A percentile compares a stretch with the other conserved stretches of the same genome.
These are phyloP conservation scores for Hibiscus mutabilis DNA, from an alignment of 345 rosid species.

Conservation along the genomic window DNA sequence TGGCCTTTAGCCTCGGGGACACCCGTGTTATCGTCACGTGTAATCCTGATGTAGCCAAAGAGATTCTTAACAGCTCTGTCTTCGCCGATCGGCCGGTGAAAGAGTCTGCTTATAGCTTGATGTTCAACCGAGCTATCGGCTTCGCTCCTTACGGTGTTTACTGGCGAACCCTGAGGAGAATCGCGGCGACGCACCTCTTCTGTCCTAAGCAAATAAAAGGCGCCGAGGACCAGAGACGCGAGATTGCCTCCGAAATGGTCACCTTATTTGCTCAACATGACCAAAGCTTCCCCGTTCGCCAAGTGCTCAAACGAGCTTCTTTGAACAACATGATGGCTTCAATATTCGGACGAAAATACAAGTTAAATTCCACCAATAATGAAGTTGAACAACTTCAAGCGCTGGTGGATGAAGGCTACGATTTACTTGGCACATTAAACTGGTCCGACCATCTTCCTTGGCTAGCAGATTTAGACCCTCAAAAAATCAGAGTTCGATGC, in stretches of 20 bases:
- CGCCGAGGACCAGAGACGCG: constrained; percentile 35
- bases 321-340: constrained; percentile 74
- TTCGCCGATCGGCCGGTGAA: constrained; percentile 72
- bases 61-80: constrained; percentile 53
- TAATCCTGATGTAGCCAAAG: constrained; percentile 60
- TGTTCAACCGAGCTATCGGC: constrained; percentile 75
- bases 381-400: constrained; percentile 39
- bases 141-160: constrained; percentile 71
- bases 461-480: constrained; percentile 60
- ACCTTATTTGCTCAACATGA: constrained; percentile 12
- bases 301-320: constrained; percentile 55
- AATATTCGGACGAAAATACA: constrained; percentile 54
- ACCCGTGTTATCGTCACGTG: constrained; percentile 64
- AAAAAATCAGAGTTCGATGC: constrained; percentile 60
- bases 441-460: constrained; percentile 75
- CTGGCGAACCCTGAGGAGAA: constrained; percentile 63
- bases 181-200: constrained; percentile 57
- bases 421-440: constrained; percentile 48
- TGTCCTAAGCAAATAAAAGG: constrained; percentile 50
- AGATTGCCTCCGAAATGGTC: constrained; percentile 48
- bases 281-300: constrained; percentile 36
- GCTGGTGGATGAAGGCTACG: constrained; percentile 66
- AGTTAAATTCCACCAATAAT: constrained; percentile 20
- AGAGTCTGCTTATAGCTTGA: constrained; percentile 66
- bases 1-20: constrained; percentile 67